Evolutionary conservation across 306 rosid species (phyloP), one percentile per base, ranked within the genome.

Genomic region (Ziziphus jujuba): DNA sequence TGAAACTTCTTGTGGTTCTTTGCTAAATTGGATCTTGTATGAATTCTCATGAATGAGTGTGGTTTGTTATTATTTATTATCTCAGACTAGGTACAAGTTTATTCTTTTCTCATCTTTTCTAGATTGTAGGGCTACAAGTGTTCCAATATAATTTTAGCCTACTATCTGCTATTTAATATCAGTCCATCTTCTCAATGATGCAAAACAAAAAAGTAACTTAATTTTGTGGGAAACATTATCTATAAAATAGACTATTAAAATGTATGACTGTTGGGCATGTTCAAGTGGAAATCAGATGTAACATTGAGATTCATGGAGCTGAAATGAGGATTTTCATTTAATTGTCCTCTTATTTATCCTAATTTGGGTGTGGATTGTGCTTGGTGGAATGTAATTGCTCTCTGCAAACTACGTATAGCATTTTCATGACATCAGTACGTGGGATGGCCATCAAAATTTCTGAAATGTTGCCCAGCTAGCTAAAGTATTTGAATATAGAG

Each of bases 1-100:
- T n/a, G n/a, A n/a, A 62, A 24, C 69, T 55, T 66, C 50, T 24
- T 25, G 59, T 51, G 8, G 25, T 64, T 28, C 23, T 44, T 72
- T 69, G 59, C 38, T 45, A 7, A 23, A 20, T n/a, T 9, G 5
- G 17, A 19, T 50, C 22, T 16, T n/a, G 20, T 2, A 50, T 3
- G 6, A 1, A 16, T 16, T 16, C n/a, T 50, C 2, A 16, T 16
- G 2, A 16, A 7, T 40, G 12, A 40, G 45, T n/a, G n/a, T 40
- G 45, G 45, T 4, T 7, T 40, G 45, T 40, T 40, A n/a, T 12
- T 40, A 10, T 40, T 7, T 3, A 38, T 7, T 8, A 40, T 40
- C 45, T 40, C 11, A 40, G 45, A 40, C 45, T 40, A 40, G 45
- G 45, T 10, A 10, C 12, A 40, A 3, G 45, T 40, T 40, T 40